Evolutionary conservation across 345 rosid species (phyloP).

Genomic region (Euphorbia pulcherrima): DNA sequence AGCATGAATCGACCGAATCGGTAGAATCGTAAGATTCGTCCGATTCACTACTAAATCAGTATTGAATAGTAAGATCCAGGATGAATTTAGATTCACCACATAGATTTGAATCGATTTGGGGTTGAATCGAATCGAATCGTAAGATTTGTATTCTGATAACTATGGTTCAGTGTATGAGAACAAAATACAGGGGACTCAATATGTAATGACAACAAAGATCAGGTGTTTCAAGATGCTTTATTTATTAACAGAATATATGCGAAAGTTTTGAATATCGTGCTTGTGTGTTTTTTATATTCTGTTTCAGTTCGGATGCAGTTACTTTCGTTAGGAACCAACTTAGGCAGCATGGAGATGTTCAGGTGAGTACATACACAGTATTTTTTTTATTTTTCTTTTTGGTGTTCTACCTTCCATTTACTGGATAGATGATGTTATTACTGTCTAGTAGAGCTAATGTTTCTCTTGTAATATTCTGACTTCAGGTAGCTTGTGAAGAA

Average conservation of each 20-base stretch:
- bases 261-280: not conserved
- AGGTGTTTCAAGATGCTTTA: not conserved
- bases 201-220: not conserved
- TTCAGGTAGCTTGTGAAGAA: conserved; percentile 83
- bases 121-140: too few relatives aligned
- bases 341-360: conserved; percentile 85
- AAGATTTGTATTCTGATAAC: too few relatives aligned
- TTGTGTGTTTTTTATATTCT: conserved; percentile 15
- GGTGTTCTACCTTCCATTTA: too few relatives aligned
- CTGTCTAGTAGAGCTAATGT: not conserved
- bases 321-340: conserved; percentile 73
- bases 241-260: not conserved
- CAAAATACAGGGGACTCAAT: not conserved
- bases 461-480: conserved; percentile 17
- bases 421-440: not conserved
- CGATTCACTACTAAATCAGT: too few relatives aligned
- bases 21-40: too few relatives aligned
- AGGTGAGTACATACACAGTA: conserved; percentile 37
- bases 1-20: too few relatives aligned
- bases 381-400: too few relatives aligned
- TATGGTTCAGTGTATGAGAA: not conserved
- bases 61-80: too few relatives aligned
- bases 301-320: conserved; percentile 69
- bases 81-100: too few relatives aligned
- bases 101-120: too few relatives aligned